phyloP scores from a whole-genome alignment of 176 grass and related monocot species.

The Neostapfia colusana region DNA sequence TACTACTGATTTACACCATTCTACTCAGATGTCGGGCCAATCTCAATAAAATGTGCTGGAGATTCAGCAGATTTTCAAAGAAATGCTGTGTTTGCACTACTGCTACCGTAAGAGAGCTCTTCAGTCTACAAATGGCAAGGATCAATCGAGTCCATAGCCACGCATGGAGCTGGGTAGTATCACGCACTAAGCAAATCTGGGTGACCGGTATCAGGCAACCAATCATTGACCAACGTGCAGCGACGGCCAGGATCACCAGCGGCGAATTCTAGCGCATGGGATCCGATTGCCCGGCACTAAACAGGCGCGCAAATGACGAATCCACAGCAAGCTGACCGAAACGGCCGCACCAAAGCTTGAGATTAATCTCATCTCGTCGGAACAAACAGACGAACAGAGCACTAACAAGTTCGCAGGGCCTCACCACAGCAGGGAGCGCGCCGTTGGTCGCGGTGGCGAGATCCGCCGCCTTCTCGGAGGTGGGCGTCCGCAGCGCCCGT shows the following conservation, averaged over 20 bases:
- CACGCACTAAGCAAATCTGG: neutral
- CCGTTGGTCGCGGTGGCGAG: constrained; percentile 58
- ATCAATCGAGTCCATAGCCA: neutral
- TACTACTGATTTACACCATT: neutral
- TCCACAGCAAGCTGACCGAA: neutral
- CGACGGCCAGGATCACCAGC: neutral
- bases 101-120: neutral
- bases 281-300: neutral
- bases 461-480: constrained; percentile 51
- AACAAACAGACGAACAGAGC: neutral
- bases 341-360: neutral
- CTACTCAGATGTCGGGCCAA: neutral
- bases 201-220: constrained; percentile 3
- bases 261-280: neutral
- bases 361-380: neutral
- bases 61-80: neutral
- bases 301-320: neutral
- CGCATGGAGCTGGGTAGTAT: neutral
- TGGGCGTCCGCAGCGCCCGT: constrained; percentile 47
- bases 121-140: neutral
- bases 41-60: neutral
- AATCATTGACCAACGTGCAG: neutral
- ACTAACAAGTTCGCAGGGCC: neutral
- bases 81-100: neutral
- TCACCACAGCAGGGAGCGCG: constrained; percentile 46